phyloP scores from a whole-genome alignment of 805 yeast genomes.

The Saccharomyces mikatae region DNA sequence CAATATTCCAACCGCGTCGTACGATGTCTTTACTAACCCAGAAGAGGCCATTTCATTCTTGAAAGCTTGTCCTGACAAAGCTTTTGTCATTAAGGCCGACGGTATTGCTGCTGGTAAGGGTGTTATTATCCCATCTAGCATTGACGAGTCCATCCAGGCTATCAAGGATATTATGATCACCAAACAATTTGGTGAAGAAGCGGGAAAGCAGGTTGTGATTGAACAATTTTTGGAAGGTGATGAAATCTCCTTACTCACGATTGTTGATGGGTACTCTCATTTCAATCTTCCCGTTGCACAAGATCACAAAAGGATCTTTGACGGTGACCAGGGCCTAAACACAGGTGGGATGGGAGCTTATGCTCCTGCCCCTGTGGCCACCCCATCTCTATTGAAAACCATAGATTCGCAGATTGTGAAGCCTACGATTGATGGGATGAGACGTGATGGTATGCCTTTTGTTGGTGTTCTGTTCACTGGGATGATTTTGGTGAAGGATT shows the following conservation, averaged over 20 bases:
- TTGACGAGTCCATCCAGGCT: slow-evolving; percentile 78
- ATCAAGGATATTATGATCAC: slow-evolving; percentile 83
- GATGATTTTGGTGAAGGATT: slow-evolving; percentile 75
- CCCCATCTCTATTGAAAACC: slow-evolving; percentile 58
- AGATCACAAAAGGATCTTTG: slow-evolving; percentile 93
- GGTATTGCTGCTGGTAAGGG: slow-evolving; percentile 99
- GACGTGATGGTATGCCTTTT: slow-evolving; percentile 90
- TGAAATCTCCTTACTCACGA: slow-evolving; percentile 85
- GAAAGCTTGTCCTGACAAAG: slow-evolving; percentile 47
- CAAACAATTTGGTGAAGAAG: slow-evolving; percentile 71
- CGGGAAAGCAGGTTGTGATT: slow-evolving; percentile 91
- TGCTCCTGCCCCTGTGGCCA: slow-evolving; percentile 95
- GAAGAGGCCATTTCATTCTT: slow-evolving; percentile 64
- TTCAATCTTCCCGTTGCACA: slow-evolving; percentile 94
- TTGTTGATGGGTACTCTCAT: slow-evolving; percentile 88
- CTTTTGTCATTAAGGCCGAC: slow-evolving; percentile 89
- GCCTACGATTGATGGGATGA: slow-evolving; percentile 94
- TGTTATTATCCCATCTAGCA: slow-evolving; percentile 80
- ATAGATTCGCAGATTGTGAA: slow-evolving; percentile 71
- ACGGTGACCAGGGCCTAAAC: slow-evolving; percentile 88
- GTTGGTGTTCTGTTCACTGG: slow-evolving; percentile 95
- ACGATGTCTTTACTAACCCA: slow-evolving; percentile 69
- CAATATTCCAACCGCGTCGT: slow-evolving; percentile 89
- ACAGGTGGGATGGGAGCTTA: slow-evolving; percentile 99
- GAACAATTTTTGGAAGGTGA: slow-evolving; percentile 97